Conservation (phyloP, 2,329 filamentous ascomycete genomes). For the Aspergillus vadensis region DNA sequence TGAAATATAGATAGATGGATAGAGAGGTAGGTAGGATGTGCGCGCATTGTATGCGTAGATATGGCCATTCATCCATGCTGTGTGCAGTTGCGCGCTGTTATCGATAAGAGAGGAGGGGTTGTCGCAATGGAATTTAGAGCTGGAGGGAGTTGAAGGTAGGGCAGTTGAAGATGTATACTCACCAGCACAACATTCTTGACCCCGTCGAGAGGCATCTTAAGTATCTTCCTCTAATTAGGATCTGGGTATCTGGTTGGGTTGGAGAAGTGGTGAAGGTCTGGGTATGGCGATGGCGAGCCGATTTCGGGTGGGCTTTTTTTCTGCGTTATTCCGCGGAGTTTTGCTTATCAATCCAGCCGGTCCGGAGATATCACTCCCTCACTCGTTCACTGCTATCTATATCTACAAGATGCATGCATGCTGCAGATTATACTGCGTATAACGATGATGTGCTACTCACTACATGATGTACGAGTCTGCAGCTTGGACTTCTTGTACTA, state of each 20-base stretch:
- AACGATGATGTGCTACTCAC: too few relatives aligned
- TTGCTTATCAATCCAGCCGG: slow-evolving; percentile 30
- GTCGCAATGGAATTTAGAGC: not conserved
- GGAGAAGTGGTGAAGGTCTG: slow-evolving; percentile 3
- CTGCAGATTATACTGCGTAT: not conserved
- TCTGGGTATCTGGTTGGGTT: slow-evolving; percentile 1
- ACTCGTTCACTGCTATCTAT: not conserved
- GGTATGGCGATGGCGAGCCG: slow-evolving; percentile 13
- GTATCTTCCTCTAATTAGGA: not conserved
- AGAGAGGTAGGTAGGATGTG: not conserved
- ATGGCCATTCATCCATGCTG: not conserved
- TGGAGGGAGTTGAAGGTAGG: too few relatives aligned
- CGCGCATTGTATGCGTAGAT: not conserved
- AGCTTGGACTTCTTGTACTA: not conserved
- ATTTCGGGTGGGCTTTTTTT: slow-evolving; percentile 21
- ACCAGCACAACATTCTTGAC: slow-evolving; percentile 49
- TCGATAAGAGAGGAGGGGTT: slow-evolving; percentile 40
- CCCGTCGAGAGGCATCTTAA: slow-evolving; percentile 44
- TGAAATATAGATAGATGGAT: not conserved
- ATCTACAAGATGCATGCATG: not conserved
- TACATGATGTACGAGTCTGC: not conserved
- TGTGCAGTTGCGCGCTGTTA: slow-evolving; percentile 30
- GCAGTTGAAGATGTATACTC: too few relatives aligned
- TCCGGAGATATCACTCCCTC: not conserved
- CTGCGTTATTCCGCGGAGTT: slow-evolving; percentile 29